A percentile compares a stretch with the other conserved stretches of the same genome.
Evolutionary conservation across 345 rosid species (phyloP).

Genomic region (Populus euphratica): DNA sequence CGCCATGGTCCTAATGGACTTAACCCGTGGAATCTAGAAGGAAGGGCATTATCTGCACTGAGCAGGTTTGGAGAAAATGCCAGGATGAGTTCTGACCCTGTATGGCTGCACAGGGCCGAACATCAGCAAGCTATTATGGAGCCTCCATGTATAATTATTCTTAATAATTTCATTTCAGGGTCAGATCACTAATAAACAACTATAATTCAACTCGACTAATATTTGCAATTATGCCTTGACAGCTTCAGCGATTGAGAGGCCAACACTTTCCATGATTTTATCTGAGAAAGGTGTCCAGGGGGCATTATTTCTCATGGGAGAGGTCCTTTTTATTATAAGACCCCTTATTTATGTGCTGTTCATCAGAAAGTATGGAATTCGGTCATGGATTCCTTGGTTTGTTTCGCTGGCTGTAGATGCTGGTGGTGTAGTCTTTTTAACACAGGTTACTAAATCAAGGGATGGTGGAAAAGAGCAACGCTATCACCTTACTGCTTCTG

Average conservation of each 20-base stretch:
- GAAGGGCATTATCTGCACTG: constrained; percentile 77
- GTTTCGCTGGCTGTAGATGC: constrained; percentile 70
- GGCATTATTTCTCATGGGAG: constrained; percentile 60
- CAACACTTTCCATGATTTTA: constrained; percentile 45
- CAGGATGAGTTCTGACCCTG: constrained; percentile 43
- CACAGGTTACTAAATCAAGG: constrained; percentile 35
- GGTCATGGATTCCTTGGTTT: constrained; percentile 95
- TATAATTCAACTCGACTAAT: constrained; percentile 7
- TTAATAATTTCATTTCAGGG: constrained; percentile 1
- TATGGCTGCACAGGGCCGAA: constrained; percentile 58
- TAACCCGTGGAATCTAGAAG: constrained; percentile 62
- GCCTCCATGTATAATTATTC: constrained; percentile 42
- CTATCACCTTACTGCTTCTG: constrained; percentile 46
- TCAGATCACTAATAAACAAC: neutral
- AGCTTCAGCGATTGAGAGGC: constrained; percentile 44
- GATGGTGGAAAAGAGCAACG: constrained; percentile 36
- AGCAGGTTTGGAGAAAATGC: constrained; percentile 78
- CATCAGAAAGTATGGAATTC: constrained; percentile 67
- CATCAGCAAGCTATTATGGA: constrained; percentile 58
- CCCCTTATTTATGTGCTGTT: constrained; percentile 91
- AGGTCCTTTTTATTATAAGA: constrained; percentile 67
- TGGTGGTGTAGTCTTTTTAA: constrained; percentile 50
- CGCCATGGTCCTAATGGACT: constrained; percentile 29
- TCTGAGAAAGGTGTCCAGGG: constrained; percentile 69
- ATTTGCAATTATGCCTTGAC: constrained; percentile 15